These are phyloP conservation scores for Phanerochaete sordida DNA, from an alignment of 768 basidiomycete species.

Conservation along the genomic window DNA sequence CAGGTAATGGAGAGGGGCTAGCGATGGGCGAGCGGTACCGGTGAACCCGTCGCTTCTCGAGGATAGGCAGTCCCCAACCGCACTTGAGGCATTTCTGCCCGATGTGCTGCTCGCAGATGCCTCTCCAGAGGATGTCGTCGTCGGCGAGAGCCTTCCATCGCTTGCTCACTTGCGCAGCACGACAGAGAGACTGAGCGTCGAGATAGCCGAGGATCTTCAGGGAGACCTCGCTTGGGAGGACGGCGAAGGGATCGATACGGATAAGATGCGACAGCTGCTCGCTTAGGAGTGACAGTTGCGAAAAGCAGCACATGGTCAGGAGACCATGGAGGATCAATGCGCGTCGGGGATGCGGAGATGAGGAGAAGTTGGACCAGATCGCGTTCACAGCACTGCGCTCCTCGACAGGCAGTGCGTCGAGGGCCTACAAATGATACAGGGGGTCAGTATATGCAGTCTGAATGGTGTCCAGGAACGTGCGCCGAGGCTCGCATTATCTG, in stretches of 20 bases:
- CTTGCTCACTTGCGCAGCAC: slow-evolving; percentile 86
- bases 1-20: slow-evolving; percentile 20
- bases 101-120: slow-evolving; percentile 98
- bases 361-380: slow-evolving; percentile 96
- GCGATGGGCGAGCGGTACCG: slow-evolving; percentile 33
- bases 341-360: slow-evolving; percentile 85
- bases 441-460: background rate
- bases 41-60: slow-evolving; percentile 67
- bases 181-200: slow-evolving; percentile 89
- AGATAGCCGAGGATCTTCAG: slow-evolving; percentile 86
- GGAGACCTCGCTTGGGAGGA: slow-evolving; percentile 86
- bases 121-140: slow-evolving; percentile 92
- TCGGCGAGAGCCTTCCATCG: slow-evolving; percentile 89
- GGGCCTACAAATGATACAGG: slow-evolving; percentile 54
- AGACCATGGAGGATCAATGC: slow-evolving; percentile 95
- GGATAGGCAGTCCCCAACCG: slow-evolving; percentile 93
- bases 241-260: slow-evolving; percentile 89
- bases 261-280: slow-evolving; percentile 90
- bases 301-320: slow-evolving; percentile 99
- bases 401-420: slow-evolving; percentile 81
- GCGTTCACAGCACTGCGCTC: slow-evolving; percentile 88
- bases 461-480: background rate
- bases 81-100: slow-evolving; percentile 96
- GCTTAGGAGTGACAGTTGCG: slow-evolving; percentile 92
- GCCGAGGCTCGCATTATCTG: slow-evolving; percentile 2